These are phyloP conservation scores for Karstenula rhodostoma DNA, from an alignment of 2,329 filamentous ascomycete species.

Conservation along the genomic window DNA sequence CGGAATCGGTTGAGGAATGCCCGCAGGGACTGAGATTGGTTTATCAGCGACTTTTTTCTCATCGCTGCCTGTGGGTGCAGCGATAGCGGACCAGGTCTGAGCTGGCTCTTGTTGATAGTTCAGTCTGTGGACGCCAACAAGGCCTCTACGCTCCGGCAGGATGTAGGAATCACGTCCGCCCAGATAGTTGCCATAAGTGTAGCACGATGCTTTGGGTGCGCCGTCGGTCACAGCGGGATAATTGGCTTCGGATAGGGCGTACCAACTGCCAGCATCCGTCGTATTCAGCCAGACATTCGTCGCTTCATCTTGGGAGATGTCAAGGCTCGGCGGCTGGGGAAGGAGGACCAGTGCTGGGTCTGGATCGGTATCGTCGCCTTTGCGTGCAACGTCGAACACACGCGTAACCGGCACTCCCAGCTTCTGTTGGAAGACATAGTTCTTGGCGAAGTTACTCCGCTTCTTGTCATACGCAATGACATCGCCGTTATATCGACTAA, in stretches of 20 bases:
- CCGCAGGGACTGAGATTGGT: slow-evolving; percentile 26
- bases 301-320: slow-evolving; percentile 50
- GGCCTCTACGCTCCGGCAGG: slow-evolving; percentile 43
- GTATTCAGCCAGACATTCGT: slow-evolving; percentile 79
- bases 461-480: slow-evolving; percentile 81
- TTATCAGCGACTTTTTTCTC: slow-evolving; percentile 28
- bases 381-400: slow-evolving; percentile 87
- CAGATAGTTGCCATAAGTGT: slow-evolving; percentile 49
- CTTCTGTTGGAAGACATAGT: slow-evolving; percentile 59
- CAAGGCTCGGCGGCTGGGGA: slow-evolving; percentile 79
- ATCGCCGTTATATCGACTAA: slow-evolving; percentile 83
- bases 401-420: slow-evolving; percentile 81
- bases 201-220: slow-evolving; percentile 65
- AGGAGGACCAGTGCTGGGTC: slow-evolving; percentile 83
- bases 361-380: slow-evolving; percentile 69
- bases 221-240: slow-evolving; percentile 86
- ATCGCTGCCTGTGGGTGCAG: slow-evolving; percentile 32
- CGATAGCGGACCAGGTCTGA: slow-evolving; percentile 33
- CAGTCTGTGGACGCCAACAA: slow-evolving; percentile 52
- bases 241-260: slow-evolving; percentile 83
- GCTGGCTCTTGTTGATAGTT: slow-evolving; percentile 33
- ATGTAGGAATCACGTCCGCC: slow-evolving; percentile 38
- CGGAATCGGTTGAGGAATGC: slow-evolving; percentile 10
- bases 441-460: slow-evolving; percentile 47
- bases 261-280: slow-evolving; percentile 89